These are phyloP conservation scores for Acephala macrosclerotiorum DNA, from an alignment of 2,329 filamentous ascomycete genomes.

Conservation along the genomic window DNA sequence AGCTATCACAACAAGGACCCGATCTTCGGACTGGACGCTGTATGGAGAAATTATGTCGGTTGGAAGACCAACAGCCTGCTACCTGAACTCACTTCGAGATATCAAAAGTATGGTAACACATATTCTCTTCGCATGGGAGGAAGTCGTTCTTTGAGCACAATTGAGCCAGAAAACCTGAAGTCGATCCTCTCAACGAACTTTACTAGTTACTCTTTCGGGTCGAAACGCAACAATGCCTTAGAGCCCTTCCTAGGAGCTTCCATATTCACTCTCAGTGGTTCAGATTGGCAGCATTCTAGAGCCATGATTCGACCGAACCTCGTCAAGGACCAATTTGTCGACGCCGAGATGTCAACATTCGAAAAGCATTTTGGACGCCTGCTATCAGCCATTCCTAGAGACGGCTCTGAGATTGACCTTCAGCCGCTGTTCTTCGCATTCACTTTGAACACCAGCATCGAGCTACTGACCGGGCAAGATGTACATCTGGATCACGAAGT, in stretches of 20 bases:
- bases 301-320: background rate
- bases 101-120: background rate
- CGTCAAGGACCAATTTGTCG: background rate
- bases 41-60: constrained; percentile 49
- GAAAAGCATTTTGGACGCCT: background rate
- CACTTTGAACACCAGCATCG: background rate
- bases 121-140: background rate
- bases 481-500: background rate
- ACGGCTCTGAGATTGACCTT: background rate
- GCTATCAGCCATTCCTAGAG: background rate
- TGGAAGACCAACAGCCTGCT: background rate
- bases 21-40: constrained; percentile 4
- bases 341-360: background rate
- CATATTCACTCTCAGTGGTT: background rate
- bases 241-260: background rate
- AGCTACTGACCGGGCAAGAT: background rate
- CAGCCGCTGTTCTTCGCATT: background rate
- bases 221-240: background rate
- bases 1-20: constrained; percentile 9
- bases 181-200: background rate
- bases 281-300: background rate
- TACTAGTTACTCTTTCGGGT: background rate
- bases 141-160: background rate
- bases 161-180: background rate
- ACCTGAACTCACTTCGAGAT: background rate